phyloP scores from a whole-genome alignment of 2,329 filamentous ascomycete genomes.

The Macrophomina pseudophaseolina region DNA sequence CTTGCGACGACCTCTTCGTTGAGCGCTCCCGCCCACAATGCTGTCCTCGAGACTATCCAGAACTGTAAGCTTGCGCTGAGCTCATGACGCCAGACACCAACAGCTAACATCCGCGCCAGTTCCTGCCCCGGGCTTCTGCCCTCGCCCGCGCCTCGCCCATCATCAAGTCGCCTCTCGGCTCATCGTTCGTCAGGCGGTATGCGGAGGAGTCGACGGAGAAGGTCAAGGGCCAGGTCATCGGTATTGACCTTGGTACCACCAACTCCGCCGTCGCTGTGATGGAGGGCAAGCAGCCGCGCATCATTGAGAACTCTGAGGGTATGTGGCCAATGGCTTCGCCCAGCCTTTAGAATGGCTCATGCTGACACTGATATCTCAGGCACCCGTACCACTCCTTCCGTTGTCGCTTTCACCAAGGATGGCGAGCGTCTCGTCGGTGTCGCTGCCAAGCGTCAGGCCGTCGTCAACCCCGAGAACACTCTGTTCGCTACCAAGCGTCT shows the following conservation, averaged over 20 bases:
- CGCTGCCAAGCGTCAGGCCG: conserved; percentile 95
- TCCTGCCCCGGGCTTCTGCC: conserved; percentile 76
- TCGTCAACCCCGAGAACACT: conserved; percentile 98
- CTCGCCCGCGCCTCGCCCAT: conserved; percentile 70
- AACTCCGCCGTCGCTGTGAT: conserved; percentile 97
- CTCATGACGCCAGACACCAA: conserved; percentile 12
- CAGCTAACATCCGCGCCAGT: conserved; percentile 34
- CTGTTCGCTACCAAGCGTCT: conserved; percentile 98
- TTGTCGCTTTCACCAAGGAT: conserved; percentile 94
- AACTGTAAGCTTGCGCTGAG: conserved; percentile 40
- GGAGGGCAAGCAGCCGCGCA: conserved; percentile 94
- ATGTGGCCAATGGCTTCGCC: conserved; percentile 37
- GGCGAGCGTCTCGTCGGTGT: conserved; percentile 97
- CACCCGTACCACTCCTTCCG: conserved; percentile 89
- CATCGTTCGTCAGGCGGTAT: conserved; percentile 75
- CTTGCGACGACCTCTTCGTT: conserved; percentile 34
- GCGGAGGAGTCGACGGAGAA: conserved; percentile 75
- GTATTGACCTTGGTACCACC: conserved; percentile 97
- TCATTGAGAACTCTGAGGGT: conserved; percentile 98
- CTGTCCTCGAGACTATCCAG: conserved; percentile 50
- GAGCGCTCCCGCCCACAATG: conserved; percentile 40
- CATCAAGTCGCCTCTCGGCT: conserved; percentile 71
- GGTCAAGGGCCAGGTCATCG: conserved; percentile 94
- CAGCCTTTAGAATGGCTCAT: conserved; percentile 14
- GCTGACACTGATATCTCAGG: conserved; percentile 54